phyloP scores from a whole-genome alignment of 2,329 filamentous ascomycete species.

The Remersonia thermophila region DNA sequence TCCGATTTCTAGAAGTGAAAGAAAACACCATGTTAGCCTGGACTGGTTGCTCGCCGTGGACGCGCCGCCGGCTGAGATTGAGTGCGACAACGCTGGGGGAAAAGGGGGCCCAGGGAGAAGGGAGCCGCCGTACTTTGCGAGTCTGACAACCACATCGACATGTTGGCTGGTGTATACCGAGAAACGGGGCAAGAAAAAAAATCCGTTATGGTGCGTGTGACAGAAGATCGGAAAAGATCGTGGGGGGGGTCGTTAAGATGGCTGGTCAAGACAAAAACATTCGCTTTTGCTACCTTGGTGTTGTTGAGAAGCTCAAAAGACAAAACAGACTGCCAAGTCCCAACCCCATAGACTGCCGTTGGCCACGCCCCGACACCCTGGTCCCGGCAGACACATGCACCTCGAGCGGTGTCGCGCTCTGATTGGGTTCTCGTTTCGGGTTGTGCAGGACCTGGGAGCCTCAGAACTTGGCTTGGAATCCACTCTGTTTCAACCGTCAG shows the following conservation, averaged over 20 bases:
- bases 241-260: too few species aligned
- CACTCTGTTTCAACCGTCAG: too few species aligned
- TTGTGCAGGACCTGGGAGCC: too few species aligned
- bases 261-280: too few species aligned
- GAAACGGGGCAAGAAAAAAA: not conserved
- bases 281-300: too few species aligned
- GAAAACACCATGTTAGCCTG: constrained; percentile 18
- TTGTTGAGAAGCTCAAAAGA: not conserved
- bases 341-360: not conserved
- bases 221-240: too few species aligned
- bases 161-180: constrained; percentile 26
- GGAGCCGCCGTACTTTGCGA: constrained; percentile 66
- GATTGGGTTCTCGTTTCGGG: too few species aligned
- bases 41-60: constrained; percentile 8
- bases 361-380: too few species aligned
- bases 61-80: constrained; percentile 1
- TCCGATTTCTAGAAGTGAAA: constrained; percentile 61
- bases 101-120: not conserved
- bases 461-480: too few species aligned
- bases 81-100: not conserved
- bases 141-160: constrained; percentile 95
- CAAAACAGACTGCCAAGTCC: too few species aligned
- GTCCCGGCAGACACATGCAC: not conserved
- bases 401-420: not conserved
- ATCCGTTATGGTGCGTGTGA: not conserved